Evolutionary conservation across 208 protist species (phyloP), one percentile per base, ranked within the genome.

Genomic region (Crithidia acanthocephali): DNA sequence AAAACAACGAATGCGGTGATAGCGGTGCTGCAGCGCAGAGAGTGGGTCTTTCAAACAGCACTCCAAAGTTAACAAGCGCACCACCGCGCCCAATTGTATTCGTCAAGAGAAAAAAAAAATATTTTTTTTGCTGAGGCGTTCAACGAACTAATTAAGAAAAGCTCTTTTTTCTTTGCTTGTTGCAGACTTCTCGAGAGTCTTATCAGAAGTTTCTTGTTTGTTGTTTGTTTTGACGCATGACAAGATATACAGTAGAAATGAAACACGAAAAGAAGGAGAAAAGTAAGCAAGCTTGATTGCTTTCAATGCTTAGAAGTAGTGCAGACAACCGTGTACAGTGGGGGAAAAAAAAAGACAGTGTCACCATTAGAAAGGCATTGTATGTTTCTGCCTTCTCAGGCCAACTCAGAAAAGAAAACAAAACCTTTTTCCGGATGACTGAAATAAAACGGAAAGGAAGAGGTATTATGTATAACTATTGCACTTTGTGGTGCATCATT

Each of bases 191-290:
- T n/a, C n/a, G n/a, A n/a, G n/a, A n/a, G n/a, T n/a, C n/a, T n/a
- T n/a, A n/a, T n/a, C 35, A 40, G 11, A 40, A 40, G 35, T 40
- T 40, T 40, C 35, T 40, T 40, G 35, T 6, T 60, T 45, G 20
- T 42, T 47, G 20, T 61, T 28, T n/a, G 6, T 23, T 6, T 55
- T 22, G 30, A 48, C 32, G n/a, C 50, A 58, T 59, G 45, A 13
- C 32, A 67, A 47, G 57, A 48, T 42, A 48, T 35, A 77, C 48
- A 77, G 56, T 50, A 66, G 13, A 77, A 55, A 57, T 16, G 16
- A 50, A 35, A 55, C 11, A 27, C 25, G 52, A 59, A 56, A 50
- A 48, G 18, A 52, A 66, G n/a, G 22, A 37, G 22, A 37, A 57
- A 59, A 50, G 25, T 37, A 73, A 59, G 33, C n/a, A 72, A 30